Evolutionary conservation across 768 basidiomycete genomes (phyloP).

Genomic region (Dentipellis sp.): DNA sequence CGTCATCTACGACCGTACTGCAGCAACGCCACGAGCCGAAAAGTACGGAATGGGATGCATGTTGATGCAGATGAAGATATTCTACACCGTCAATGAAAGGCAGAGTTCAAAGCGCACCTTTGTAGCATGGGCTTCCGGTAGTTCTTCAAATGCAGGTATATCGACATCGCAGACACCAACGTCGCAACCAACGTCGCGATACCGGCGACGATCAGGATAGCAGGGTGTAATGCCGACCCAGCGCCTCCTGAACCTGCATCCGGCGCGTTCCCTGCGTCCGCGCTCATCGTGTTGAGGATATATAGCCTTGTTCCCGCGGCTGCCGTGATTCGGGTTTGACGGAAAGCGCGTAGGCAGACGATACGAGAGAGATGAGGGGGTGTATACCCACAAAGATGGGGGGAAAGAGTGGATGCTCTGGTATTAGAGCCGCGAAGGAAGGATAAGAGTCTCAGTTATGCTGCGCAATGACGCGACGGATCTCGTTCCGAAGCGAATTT

Average conservation of each 20-base stretch:
- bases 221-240: conserved; percentile 35
- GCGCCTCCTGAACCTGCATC: conserved; percentile 31
- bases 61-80: background rate
- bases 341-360: too few species aligned
- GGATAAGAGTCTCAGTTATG: background rate
- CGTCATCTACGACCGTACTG: background rate
- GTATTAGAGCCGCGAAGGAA: too few species aligned
- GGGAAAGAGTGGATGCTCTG: too few species aligned
- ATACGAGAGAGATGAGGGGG: too few species aligned
- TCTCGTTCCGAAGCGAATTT: background rate
- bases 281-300: too few species aligned
- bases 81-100: background rate
- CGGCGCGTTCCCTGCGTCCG: too few species aligned
- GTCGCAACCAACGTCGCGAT: conserved; percentile 63
- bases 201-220: conserved; percentile 54
- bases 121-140: conserved; percentile 78
- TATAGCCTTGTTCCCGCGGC: too few species aligned
- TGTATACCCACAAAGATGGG: too few species aligned
- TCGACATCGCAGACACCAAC: conserved; percentile 61
- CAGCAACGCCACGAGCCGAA: background rate
- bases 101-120: conserved; percentile 36
- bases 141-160: conserved; percentile 76
- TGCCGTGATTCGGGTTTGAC: too few species aligned
- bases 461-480: background rate
- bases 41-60: background rate